phyloP scores from a whole-genome alignment of 345 rosid genomes.

The Cardiospermum halicacabum region DNA sequence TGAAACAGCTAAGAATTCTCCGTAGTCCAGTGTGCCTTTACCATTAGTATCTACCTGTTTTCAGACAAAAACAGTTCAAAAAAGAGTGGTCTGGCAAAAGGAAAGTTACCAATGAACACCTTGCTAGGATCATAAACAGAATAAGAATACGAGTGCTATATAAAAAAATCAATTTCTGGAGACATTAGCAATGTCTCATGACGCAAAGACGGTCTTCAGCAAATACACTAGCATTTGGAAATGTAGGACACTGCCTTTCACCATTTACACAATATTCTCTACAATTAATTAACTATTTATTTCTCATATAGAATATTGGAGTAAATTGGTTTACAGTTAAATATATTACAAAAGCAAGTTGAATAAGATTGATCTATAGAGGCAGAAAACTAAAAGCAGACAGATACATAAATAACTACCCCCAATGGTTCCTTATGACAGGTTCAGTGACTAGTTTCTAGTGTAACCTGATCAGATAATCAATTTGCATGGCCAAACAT shows the following conservation, averaged over 20 bases:
- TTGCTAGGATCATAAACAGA: background rate
- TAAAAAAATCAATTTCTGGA: slow-evolving; percentile 1
- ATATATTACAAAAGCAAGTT: background rate
- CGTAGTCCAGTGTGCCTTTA: slow-evolving; percentile 84
- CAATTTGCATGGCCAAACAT: background rate
- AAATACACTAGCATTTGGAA: background rate
- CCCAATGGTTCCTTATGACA: background rate
- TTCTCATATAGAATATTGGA: background rate
- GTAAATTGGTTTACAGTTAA: background rate
- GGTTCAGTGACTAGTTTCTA: background rate
- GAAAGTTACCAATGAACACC: background rate
- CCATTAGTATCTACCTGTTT: slow-evolving; percentile 87
- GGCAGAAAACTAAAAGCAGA: background rate
- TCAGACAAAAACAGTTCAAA: slow-evolving; percentile 23
- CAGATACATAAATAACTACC: background rate
- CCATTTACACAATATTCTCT: background rate
- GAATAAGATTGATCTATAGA: background rate
- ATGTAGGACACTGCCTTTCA: background rate
- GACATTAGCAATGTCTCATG: background rate
- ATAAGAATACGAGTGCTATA: background rate
- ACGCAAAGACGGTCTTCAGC: background rate
- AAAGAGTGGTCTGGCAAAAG: background rate
- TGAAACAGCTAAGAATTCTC: slow-evolving; percentile 87
- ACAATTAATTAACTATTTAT: background rate
- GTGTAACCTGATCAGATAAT: background rate